Evolutionary conservation across 345 rosid species (phyloP).

Genomic region (Gossypium ekmanianum): DNA sequence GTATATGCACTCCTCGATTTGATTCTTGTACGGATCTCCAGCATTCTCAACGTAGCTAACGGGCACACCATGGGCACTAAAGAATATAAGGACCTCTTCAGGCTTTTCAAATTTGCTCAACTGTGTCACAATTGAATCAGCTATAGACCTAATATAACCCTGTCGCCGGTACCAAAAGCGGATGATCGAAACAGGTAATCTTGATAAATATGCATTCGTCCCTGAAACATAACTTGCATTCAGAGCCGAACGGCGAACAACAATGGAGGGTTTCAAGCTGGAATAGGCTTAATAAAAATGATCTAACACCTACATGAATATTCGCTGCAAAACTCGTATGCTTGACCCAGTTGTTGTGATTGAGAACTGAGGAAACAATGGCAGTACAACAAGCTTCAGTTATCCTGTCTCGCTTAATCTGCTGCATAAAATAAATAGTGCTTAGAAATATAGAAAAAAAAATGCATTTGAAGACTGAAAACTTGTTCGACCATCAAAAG

Average conservation of each 20-base stretch:
- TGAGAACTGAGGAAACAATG: slow-evolving; percentile 93
- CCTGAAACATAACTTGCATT: slow-evolving; percentile 44
- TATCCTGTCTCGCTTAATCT: slow-evolving; percentile 77
- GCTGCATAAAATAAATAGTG: slow-evolving; percentile 8
- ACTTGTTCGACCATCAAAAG: neutral
- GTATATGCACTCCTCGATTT: slow-evolving; percentile 88
- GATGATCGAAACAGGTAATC: slow-evolving; percentile 71
- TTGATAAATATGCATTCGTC: slow-evolving; percentile 68
- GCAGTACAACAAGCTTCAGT: slow-evolving; percentile 89
- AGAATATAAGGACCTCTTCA: slow-evolving; percentile 82
- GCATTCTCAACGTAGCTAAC: slow-evolving; percentile 81
- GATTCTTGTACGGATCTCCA: slow-evolving; percentile 90
- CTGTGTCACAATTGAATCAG: slow-evolving; percentile 73
- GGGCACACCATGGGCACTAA: slow-evolving; percentile 97
- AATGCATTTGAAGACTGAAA: neutral
- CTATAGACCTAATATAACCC: slow-evolving; percentile 86
- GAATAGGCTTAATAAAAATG: neutral
- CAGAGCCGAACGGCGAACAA: slow-evolving; percentile 9
- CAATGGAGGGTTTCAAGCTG: neutral
- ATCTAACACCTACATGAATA: slow-evolving; percentile 49
- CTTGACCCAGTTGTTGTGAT: slow-evolving; percentile 96
- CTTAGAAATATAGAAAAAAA: no score
- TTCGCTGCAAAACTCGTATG: slow-evolving; percentile 65
- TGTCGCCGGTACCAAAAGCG: slow-evolving; percentile 82
- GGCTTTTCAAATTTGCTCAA: slow-evolving; percentile 62